Evolutionary conservation across 2,329 filamentous ascomycete genomes (phyloP), one percentile per base, ranked within the genome.

Genomic region (Cercospora berteroae): DNA sequence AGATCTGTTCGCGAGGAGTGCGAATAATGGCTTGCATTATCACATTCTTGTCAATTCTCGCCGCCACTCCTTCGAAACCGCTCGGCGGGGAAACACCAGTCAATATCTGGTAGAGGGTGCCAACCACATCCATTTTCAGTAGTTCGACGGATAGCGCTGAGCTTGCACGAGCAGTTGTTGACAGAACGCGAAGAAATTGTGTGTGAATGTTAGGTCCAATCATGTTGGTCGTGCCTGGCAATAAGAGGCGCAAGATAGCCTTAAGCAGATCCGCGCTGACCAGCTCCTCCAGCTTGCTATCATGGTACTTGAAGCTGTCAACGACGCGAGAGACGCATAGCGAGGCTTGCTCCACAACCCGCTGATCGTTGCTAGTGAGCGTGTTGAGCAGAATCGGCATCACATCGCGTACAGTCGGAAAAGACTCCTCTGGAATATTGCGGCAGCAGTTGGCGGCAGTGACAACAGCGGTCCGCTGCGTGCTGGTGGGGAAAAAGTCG

Each of bases 1-100:
- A 95, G 18, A 99, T 92, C 80, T 99, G 95, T 73, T 99, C 96
- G 65, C 94, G 89, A 6, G 95, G 95, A 48, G 94, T 89, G 77
- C 98, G 95, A 62, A 99, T 97, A 70, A 99, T 85, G 42, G 96
- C 93, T 81, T 99, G 95, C 96, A 99, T 99, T 75, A 99, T 95
- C 56, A 99, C 88, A 64, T 98, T 94, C 76, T 93, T 97, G 79
- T 98, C 94, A 71, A 98, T 90, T 80, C 96, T 97, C 42, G 88
- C 90, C 31, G 89, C 90, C 66, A 93, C 87, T 77, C 94, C 89
- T 39, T 93, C 89, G 1, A 86, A 89, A 36, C 90, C 91, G 69
- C 84, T 87, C 0, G 95, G 95, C 1, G 95, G 94, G 0, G 95
- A 98, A 2, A 99, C 93, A 20, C 95, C 95, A 0, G 95, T 98